These are phyloP conservation scores for Nigrospora osmanthi DNA, from an alignment of 2,329 filamentous ascomycete genomes.

Conservation along the genomic window DNA sequence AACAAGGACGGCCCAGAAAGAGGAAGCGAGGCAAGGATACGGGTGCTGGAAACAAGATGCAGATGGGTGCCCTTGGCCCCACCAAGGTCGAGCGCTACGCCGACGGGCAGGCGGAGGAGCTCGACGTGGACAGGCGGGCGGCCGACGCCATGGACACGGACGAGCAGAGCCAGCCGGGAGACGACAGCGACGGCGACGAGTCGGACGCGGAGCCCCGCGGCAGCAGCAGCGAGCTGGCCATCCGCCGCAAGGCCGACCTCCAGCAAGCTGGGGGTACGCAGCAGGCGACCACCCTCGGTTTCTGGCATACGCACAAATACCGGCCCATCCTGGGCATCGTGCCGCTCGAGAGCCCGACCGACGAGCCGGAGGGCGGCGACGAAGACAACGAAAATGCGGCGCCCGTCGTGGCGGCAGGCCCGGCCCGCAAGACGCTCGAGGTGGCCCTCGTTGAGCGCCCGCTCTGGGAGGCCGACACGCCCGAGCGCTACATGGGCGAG, in stretches of 20 bases:
- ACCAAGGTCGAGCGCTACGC: conserved; percentile 15
- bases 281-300: conserved; percentile 19
- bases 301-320: conserved; percentile 90
- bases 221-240: conserved; percentile 20
- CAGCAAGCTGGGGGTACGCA: conserved; percentile 13
- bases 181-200: conserved; percentile 23
- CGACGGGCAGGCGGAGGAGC: conserved; percentile 13
- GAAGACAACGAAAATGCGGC: conserved; percentile 3
- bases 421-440: conserved; percentile 46
- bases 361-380: conserved; percentile 17
- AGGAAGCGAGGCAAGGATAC: conserved; percentile 44
- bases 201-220: conserved; percentile 21
- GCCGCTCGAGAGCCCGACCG: conserved; percentile 27
- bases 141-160: conserved; percentile 20
- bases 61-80: conserved; percentile 26
- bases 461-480: conserved; percentile 64
- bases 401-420: conserved; percentile 2
- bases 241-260: conserved; percentile 18
- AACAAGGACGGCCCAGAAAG: conserved; percentile 33
- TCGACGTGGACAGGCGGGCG: conserved; percentile 14
- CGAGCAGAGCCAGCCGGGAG: conserved; percentile 14
- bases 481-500: neutral
- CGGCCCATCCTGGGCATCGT: conserved; percentile 77
- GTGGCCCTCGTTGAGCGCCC: conserved; percentile 86
- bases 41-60: conserved; percentile 47